phyloP scores from a whole-genome alignment of 73 alveolate species.

The Paramecium primaurelia region DNA sequence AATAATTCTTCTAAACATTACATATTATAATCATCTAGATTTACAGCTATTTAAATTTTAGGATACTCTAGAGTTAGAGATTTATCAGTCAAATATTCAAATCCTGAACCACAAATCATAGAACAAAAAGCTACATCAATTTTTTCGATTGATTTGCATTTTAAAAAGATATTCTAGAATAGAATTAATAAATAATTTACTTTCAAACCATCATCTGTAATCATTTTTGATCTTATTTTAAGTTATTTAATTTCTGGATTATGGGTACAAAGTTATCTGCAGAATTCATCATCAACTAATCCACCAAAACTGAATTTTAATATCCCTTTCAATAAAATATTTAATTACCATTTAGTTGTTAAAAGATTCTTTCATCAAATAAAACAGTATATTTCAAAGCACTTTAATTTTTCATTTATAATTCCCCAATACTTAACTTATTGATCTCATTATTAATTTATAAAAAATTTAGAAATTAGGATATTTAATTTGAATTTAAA shows the following conservation, averaged over 20 bases:
- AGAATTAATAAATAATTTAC: neutral
- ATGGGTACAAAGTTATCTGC: neutral
- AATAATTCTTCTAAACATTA: neutral
- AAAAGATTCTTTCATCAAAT: neutral
- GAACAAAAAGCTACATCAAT: conserved; percentile 15
- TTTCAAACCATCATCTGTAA: conserved; percentile 27
- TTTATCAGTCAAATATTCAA: neutral
- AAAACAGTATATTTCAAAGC: neutral
- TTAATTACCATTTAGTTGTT: neutral
- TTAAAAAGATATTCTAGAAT: neutral
- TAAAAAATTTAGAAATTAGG: neutral
- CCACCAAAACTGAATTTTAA: neutral
- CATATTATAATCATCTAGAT: neutral
- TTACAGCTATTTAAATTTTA: neutral
- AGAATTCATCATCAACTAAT: neutral
- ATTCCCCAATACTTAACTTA: neutral
- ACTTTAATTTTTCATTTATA: neutral
- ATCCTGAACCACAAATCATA: neutral
- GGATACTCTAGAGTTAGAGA: neutral
- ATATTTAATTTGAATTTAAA: neutral
- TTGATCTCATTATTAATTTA: neutral
- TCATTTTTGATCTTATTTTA: neutral
- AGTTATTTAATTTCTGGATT: neutral
- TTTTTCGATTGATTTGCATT: neutral
- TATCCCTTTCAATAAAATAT: neutral